Percentiles rank a stretch among this genome's conserved stretches.
Evolutionary conservation across 768 basidiomycete species (phyloP).

Genomic region (Fibroporia radiculosa): DNA sequence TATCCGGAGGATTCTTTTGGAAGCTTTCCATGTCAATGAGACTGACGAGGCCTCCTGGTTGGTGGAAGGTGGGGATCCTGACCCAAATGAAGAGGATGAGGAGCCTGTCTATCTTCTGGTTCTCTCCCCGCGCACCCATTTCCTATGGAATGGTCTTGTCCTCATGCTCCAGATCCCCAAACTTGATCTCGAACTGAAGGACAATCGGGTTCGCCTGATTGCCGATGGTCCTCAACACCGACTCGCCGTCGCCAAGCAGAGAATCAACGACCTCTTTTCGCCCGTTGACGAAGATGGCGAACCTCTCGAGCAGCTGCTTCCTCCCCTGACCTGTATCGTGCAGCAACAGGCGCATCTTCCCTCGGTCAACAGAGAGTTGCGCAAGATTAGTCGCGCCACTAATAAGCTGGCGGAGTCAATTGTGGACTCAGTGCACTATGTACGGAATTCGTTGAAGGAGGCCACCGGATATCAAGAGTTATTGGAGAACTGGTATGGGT

Average conservation of each 20-base stretch:
- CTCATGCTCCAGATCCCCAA: conserved; percentile 68
- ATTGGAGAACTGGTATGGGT: conserved; percentile 89
- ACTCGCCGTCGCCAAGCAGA: conserved; percentile 67
- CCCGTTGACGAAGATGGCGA: conserved; percentile 55
- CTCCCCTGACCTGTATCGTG: conserved; percentile 41
- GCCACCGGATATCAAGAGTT: conserved; percentile 72
- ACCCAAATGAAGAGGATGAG: conserved; percentile 48
- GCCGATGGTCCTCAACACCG: conserved; percentile 83
- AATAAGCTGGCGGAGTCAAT: conserved; percentile 89
- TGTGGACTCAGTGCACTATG: conserved; percentile 84
- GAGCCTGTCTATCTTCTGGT: conserved; percentile 74
- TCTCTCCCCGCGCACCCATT: conserved; percentile 76
- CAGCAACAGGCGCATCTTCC: conserved; percentile 92
- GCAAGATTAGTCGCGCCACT: conserved; percentile 85
- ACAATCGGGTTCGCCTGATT: conserved; percentile 84
- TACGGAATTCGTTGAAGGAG: conserved; percentile 58
- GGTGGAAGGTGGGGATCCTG: conserved; percentile 32
- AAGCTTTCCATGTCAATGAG: conserved; percentile 78
- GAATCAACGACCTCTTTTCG: conserved; percentile 60
- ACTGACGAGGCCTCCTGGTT: conserved; percentile 39
- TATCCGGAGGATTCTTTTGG: conserved; percentile 72
- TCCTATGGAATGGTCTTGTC: conserved; percentile 89
- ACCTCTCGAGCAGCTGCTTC: conserved; percentile 33
- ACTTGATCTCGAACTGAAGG: conserved; percentile 64
- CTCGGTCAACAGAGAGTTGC: conserved; percentile 78